Evolutionary conservation across 2,329 filamentous ascomycete genomes (phyloP).

Genomic region (Colletotrichum eleusines): DNA sequence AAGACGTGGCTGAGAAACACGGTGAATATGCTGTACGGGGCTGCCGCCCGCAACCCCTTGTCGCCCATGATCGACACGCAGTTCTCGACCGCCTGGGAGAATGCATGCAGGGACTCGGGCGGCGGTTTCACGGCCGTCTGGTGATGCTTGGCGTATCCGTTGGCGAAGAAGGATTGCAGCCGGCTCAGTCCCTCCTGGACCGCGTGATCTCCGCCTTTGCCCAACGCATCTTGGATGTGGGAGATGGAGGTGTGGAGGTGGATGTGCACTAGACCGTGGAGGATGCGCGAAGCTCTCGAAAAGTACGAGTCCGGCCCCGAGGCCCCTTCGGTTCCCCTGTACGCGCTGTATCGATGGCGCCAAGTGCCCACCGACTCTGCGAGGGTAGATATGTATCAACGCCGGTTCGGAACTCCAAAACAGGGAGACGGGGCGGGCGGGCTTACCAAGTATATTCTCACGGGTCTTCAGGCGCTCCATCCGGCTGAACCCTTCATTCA

Average conservation of each 20-base stretch:
- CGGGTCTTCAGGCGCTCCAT: neutral
- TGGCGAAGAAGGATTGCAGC: slow-evolving; percentile 6
- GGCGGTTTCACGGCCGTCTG: neutral
- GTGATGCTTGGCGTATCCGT: neutral
- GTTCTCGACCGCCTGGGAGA: neutral
- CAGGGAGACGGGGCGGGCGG: neutral
- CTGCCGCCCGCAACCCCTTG: neutral
- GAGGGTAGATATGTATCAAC: neutral
- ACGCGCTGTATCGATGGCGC: neutral
- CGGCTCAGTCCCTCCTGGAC: neutral
- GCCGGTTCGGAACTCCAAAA: no score
- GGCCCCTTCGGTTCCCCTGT: neutral
- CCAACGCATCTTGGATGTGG: slow-evolving; percentile 24
- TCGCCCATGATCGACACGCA: neutral
- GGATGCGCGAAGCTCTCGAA: slow-evolving; percentile 2
- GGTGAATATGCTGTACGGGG: slow-evolving; percentile 19
- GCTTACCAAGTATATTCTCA: slow-evolving; percentile 2
- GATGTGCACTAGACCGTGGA: slow-evolving; percentile 2
- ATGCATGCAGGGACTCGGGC: neutral
- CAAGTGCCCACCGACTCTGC: neutral
- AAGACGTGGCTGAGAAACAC: slow-evolving; percentile 21
- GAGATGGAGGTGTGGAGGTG: slow-evolving; percentile 16
- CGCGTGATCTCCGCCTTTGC: slow-evolving; percentile 10
- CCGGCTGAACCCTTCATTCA: neutral
- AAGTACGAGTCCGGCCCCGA: slow-evolving; percentile 1